phyloP scores from a whole-genome alignment of 1,284 basidiomycete species.

The Puccinia novopanici region DNA sequence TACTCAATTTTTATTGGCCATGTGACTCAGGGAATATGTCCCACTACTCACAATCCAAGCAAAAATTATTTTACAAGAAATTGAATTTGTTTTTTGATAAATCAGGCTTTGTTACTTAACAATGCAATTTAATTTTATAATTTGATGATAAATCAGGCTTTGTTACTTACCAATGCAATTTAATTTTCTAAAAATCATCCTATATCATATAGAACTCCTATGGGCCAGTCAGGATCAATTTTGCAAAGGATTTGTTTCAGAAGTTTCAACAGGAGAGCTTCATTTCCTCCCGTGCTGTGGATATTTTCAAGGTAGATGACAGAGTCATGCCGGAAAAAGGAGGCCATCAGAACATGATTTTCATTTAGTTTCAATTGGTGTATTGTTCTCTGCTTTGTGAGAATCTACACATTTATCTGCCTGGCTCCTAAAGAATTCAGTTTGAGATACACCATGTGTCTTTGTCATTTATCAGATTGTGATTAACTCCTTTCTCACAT shows the following conservation, averaged over 20 bases:
- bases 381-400: not conserved
- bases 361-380: not conserved
- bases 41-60: too few relatives aligned
- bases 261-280: not conserved
- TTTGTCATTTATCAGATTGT: not conserved
- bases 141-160: not conserved
- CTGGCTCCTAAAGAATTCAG: not conserved
- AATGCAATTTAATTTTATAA: too few relatives aligned
- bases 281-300: not conserved
- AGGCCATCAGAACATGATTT: not conserved
- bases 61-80: too few relatives aligned
- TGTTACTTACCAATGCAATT: not conserved
- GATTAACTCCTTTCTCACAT: not conserved
- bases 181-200: not conserved
- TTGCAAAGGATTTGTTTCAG: not conserved
- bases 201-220: not conserved
- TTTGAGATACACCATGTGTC: not conserved
- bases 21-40: not conserved
- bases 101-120: too few relatives aligned
- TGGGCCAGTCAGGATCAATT: not conserved
- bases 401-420: not conserved
- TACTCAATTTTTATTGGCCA: not conserved
- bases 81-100: too few relatives aligned
- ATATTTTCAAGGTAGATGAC: not conserved
- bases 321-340: not conserved